These are phyloP conservation scores for Penicillium occitanis DNA, from an alignment of 2,329 filamentous ascomycete genomes.

Conservation along the genomic window DNA sequence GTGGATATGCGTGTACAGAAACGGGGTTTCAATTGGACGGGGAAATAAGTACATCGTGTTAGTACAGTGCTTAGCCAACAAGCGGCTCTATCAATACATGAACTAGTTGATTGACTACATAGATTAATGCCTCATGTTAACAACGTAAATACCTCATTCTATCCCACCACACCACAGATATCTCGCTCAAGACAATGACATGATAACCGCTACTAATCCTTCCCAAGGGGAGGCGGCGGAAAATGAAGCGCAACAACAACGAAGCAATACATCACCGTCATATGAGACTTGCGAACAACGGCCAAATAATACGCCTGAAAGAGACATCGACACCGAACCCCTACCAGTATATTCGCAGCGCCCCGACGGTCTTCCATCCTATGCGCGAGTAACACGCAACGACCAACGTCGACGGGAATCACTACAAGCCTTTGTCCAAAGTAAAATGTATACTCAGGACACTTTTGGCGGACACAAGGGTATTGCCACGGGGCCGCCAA, in stretches of 20 bases:
- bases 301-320: not conserved
- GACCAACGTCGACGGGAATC: conserved; percentile 8
- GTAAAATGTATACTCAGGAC: conserved; percentile 2
- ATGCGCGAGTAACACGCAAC: not conserved
- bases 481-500: not conserved
- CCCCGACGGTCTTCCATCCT: conserved; percentile 1
- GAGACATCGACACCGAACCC: not conserved
- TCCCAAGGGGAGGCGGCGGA: not conserved
- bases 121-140: not conserved
- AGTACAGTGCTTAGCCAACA: not conserved
- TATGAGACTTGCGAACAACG: not conserved
- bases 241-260: not conserved
- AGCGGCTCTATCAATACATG: not conserved
- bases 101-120: not conserved
- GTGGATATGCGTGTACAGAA: not conserved
- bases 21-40: not conserved
- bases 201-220: not conserved
- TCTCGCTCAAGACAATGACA: not conserved
- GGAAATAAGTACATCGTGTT: not conserved
- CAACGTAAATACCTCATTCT: not conserved
- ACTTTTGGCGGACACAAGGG: conserved; percentile 11
- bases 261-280: not conserved
- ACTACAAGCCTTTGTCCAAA: conserved; percentile 6
- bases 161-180: not conserved
- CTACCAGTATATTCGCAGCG: conserved; percentile 5